Base-by-base conservation (phyloP, 495 filamentous ascomycete species). In the Cudoniella acicularis region DNA sequence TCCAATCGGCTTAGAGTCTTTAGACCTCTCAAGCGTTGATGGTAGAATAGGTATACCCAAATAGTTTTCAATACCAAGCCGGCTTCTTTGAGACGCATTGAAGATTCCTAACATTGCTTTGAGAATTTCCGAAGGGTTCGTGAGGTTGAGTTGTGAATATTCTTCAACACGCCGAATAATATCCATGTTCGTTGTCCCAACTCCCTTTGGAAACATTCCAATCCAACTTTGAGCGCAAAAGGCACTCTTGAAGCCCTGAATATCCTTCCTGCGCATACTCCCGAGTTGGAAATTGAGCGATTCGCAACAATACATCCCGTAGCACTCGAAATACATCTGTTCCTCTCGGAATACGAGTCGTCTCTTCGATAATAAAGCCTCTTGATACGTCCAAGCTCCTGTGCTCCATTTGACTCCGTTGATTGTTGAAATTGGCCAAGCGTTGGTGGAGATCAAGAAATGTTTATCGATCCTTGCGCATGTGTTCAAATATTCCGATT, bases 351-450 rank as follows among this genome's bases (percentile, higher is more conserved):
- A 67, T 46, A 66, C 69, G 11, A 77, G 54, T 0, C 70, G 58
- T 0, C 73, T 66, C 20, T 54, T 51, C 6, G 69, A 71, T 11
- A 75, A 57, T 3, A 74, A 16, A 0, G 53, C 67, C 61, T 77
- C 73, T 57, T 78, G 75, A 54, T 64, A 75, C 1, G 75, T 77
- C 75, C 75, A 77, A 8, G 64, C 75, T 52, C 75, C 57, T 4
- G 64, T 71, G 3, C 27, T 18, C 73, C 72, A 76, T 8, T 54
- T 52, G 0, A 67, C 71, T 0, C 57, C 43, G 10, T 20, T 3
- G 48, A 73, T 64, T 2, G 43, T 23, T 41, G 18, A 20, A 22
- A 40, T 41, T 23, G 51, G 64, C n/a, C 53, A 41, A 10, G 45
- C 43, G 10, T 56, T 20, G 52, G 61, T 54, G 22, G 60, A 53